phyloP scores from a whole-genome alignment of 2,329 filamentous ascomycete species.

The Exophiala sp. region DNA sequence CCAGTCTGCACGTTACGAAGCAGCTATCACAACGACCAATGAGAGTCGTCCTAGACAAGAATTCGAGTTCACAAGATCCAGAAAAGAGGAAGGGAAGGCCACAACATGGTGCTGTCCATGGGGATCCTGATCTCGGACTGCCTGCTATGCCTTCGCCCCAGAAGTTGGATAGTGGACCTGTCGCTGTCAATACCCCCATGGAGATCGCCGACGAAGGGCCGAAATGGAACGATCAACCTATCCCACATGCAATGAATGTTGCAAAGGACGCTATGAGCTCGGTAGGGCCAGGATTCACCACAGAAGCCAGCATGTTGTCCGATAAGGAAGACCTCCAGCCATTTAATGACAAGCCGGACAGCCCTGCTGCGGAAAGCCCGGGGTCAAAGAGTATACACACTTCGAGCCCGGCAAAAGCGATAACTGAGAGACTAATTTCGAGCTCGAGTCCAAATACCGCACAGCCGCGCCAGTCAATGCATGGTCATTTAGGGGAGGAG shows the following conservation, averaged over 20 bases:
- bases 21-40: background rate
- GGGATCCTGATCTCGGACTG: background rate
- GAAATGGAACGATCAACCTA: background rate
- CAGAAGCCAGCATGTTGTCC: background rate
- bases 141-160: background rate
- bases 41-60: background rate
- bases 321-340: background rate
- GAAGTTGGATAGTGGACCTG: background rate
- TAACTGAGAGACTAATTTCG: background rate
- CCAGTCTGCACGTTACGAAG: background rate
- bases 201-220: conserved; percentile 7
- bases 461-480: background rate
- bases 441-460: background rate
- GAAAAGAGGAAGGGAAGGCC: conserved; percentile 6
- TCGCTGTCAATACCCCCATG: background rate
- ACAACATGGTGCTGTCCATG: conserved; percentile 10
- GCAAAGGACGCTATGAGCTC: background rate
- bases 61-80: background rate
- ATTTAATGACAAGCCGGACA: background rate
- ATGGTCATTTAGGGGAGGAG: background rate
- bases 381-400: background rate
- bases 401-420: background rate
- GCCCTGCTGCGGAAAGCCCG: background rate
- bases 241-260: background rate
- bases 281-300: background rate